Base-by-base conservation (phyloP, 2,329 filamentous ascomycete genomes). In the Gnomoniopsis smithogilvyi region DNA sequence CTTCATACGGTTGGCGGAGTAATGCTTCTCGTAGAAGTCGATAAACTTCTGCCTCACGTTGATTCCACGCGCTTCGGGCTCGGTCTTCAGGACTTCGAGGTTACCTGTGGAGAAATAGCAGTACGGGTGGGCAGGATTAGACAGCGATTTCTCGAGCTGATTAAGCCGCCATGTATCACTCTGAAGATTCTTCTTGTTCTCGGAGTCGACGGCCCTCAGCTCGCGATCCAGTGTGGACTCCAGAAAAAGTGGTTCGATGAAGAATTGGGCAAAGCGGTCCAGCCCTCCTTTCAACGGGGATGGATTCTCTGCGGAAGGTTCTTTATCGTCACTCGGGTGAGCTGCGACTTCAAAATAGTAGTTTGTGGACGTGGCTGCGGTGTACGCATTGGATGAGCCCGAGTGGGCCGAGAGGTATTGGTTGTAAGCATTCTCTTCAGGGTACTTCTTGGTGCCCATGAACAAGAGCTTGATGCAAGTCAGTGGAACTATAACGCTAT, bases 361-460 rank as follows among this genome's bases (percentile, higher is more conserved):
- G 76, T 98, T 98, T 64, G 95, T 99, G 54, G 94, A 96, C 1
- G 92, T 96, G 6, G 91, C 81, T 17, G 90, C 92, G 1, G 95
- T 99, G 73, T 96, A 98, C 57, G 95, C 95, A 73, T 99, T 99
- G 30, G 93, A 96, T 69, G 89, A 87, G 57, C 95, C 95, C 11
- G 92, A 96, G 72, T 97, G 89, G 61, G 91, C 83, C 54, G 92
- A 90, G 56, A 99, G 84, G 72, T 96, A 99, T 71, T 94, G 89
- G 69, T 91, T 92, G 79, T 99, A 99, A 64, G 90, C 94, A 73
- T 99, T 98, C 76, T 97, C 94, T 71, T 88, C 85, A 0, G 95
- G 95, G 69, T 95, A 99, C 84, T 98, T 99, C 74, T 96, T 89
- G 8, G 95, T 99, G 52, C 95, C 95, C 95, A 99, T 98, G 78